A percentile compares a stretch with the other conserved stretches of the same genome.
Evolutionary conservation across 2,329 filamentous ascomycete genomes (phyloP).

Genomic region (Cytospora mali): DNA sequence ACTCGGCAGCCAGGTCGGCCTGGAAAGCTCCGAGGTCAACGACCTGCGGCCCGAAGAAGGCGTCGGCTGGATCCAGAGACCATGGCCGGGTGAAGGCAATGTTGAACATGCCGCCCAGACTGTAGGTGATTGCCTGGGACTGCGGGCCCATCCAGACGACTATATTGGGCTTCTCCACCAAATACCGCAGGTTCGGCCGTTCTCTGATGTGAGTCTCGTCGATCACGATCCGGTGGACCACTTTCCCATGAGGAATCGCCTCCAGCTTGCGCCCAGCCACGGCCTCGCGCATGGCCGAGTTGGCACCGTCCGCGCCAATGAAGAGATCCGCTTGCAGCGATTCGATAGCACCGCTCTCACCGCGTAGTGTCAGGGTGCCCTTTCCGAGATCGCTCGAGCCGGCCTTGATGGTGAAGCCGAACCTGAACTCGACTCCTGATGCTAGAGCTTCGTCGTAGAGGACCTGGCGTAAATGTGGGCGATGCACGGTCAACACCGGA

Average conservation of each 20-base stretch:
- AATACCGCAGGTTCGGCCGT: conserved; percentile 25
- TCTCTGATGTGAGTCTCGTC: conserved; percentile 29
- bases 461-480: conserved; percentile 29
- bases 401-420: conserved; percentile 27
- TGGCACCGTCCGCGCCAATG: conserved; percentile 34
- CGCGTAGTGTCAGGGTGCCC: conserved; percentile 19
- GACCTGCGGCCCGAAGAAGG: conserved; percentile 28
- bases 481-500: conserved; percentile 31
- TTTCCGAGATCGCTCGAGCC: conserved; percentile 24
- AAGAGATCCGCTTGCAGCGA: conserved; percentile 30
- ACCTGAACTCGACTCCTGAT: conserved; percentile 27
- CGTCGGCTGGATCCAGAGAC: conserved; percentile 28
- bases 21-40: conserved; percentile 29
- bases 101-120: conserved; percentile 30
- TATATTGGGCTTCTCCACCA: conserved; percentile 30
- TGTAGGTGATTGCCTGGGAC: conserved; percentile 31
- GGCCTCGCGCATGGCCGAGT: conserved; percentile 30
- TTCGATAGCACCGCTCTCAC: conserved; percentile 27
- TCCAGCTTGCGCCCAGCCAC: conserved; percentile 27
- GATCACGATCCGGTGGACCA: conserved; percentile 31
- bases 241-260: conserved; percentile 30
- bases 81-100: conserved; percentile 32
- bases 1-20: conserved; percentile 17
- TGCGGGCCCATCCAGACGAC: conserved; percentile 32
- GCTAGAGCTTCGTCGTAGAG: conserved; percentile 31